These are phyloP conservation scores for Xanthoconium stramineum DNA, from an alignment of 768 basidiomycete genomes.

Conservation along the genomic window DNA sequence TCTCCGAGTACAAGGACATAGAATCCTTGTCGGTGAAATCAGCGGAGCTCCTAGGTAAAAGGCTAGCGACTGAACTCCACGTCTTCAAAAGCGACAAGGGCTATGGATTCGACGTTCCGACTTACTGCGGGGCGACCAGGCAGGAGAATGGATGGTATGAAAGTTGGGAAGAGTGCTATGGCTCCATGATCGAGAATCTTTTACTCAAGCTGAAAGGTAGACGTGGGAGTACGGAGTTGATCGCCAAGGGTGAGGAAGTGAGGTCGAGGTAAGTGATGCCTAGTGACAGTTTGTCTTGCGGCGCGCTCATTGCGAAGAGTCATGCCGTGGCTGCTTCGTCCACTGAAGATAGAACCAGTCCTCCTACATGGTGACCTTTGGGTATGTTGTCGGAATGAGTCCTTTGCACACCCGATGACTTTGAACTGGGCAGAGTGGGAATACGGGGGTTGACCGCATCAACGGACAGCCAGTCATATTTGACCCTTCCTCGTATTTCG, in stretches of 20 bases:
- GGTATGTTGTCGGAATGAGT: conserved; percentile 41
- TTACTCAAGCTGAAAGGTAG: conserved; percentile 43
- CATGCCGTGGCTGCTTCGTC: conserved; percentile 65
- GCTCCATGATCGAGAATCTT: conserved; percentile 57
- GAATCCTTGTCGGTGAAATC: conserved; percentile 42
- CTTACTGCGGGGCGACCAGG: conserved; percentile 72
- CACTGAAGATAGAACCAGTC: conserved; percentile 58
- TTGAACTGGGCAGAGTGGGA: conserved; percentile 55
- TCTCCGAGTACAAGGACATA: conserved; percentile 72
- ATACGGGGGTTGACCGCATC: conserved; percentile 55
- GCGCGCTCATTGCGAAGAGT: conserved; percentile 43
- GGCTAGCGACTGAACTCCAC: conserved; percentile 69
- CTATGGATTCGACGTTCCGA: conserved; percentile 72
- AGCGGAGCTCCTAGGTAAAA: conserved; percentile 51
- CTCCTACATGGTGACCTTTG: conserved; percentile 80
- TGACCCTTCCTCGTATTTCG: conserved; percentile 76
- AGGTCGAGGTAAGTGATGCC: conserved; percentile 39
- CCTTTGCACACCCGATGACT: neutral
- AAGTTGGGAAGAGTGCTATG: conserved; percentile 69
- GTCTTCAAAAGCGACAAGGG: conserved; percentile 47
- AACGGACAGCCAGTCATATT: conserved; percentile 66
- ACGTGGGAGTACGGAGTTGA: conserved; percentile 44
- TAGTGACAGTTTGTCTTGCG: neutral
- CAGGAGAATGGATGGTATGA: conserved; percentile 71
- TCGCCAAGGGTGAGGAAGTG: conserved; percentile 50